A percentile compares a stretch with the other conserved stretches of the same genome.
Conservation (phyloP, 2,329 filamentous ascomycete genomes). For the Ramularia endophylla region DNA sequence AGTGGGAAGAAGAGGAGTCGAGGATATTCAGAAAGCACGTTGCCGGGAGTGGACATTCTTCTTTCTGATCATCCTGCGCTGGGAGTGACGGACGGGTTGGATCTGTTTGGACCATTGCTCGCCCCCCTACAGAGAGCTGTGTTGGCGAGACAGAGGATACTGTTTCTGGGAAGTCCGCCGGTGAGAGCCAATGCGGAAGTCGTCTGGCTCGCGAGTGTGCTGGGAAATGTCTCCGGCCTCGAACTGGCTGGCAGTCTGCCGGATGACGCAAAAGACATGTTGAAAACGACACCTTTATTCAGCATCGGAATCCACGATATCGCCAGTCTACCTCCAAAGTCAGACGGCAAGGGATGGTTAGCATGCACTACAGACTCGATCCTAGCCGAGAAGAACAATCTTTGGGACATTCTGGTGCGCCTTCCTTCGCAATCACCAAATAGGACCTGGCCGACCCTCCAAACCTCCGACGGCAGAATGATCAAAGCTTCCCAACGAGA, state of each 20-base stretch:
- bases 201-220: conserved; percentile 93
- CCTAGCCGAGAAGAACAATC: conserved; percentile 72
- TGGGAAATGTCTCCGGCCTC: conserved; percentile 66
- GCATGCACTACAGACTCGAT: conserved; percentile 96
- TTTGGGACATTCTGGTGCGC: conserved; percentile 87
- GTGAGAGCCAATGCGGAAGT: conserved; percentile 74
- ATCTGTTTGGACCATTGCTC: conserved; percentile 82
- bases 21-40: too few relatives aligned
- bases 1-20: conserved; percentile 22
- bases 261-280: conserved; percentile 45
- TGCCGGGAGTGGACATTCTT: conserved; percentile 66
- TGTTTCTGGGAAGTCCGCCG: conserved; percentile 80
- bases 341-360: conserved; percentile 62
- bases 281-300: conserved; percentile 74
- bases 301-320: conserved; percentile 93
- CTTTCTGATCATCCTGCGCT: conserved; percentile 82
- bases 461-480: conserved; percentile 58
- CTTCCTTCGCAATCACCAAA: conserved; percentile 38
- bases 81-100: conserved; percentile 69
- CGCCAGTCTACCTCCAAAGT: conserved; percentile 59
- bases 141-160: conserved; percentile 76
- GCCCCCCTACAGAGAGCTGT: conserved; percentile 89
- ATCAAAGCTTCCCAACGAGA: conserved; percentile 89
- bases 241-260: conserved; percentile 66
- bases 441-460: conserved; percentile 60